Conservation (phyloP, 352 stramenopile genomes). For the Pythium vanterpoolii region DNA sequence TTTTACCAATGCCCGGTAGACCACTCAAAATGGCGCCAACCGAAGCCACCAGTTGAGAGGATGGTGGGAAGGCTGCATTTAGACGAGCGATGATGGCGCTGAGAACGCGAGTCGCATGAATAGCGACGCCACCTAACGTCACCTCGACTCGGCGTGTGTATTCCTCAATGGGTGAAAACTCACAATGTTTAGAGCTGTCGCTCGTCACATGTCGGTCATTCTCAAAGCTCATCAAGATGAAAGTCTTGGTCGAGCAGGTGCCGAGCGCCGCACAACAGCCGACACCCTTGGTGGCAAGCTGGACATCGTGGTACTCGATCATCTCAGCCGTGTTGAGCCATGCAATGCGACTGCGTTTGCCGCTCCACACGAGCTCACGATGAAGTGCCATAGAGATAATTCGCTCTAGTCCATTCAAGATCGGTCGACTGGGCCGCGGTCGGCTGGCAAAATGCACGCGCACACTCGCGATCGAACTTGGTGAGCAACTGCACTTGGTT, state of each 20-base stretch:
- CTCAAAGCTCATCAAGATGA: conserved; percentile 32
- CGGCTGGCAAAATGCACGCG: conserved; percentile 38
- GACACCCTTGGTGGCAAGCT: conserved; percentile 19
- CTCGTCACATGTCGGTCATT: background rate
- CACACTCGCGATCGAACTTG: conserved; percentile 24
- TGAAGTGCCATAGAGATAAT: conserved; percentile 35
- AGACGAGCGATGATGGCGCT: conserved; percentile 38
- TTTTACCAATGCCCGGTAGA: conserved; percentile 75
- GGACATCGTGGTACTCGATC: conserved; percentile 26
- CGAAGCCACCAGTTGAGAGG: background rate
- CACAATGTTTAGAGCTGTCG: background rate
- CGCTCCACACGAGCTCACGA: conserved; percentile 40
- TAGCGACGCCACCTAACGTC: conserved; percentile 39
- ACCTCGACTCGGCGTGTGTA: conserved; percentile 32
- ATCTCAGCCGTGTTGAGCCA: conserved; percentile 48
- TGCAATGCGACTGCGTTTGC: conserved; percentile 25
- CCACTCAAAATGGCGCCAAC: conserved; percentile 68
- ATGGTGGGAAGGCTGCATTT: background rate
- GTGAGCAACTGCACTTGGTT: conserved; percentile 31
- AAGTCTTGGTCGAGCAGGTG: conserved; percentile 21
- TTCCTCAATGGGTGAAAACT: conserved; percentile 25
- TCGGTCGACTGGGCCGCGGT: conserved; percentile 29
- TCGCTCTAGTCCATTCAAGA: conserved; percentile 36
- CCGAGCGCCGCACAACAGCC: conserved; percentile 41
- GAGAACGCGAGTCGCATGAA: conserved; percentile 34